Evolutionary conservation across 768 basidiomycete species (phyloP).

Genomic region (Boletus speciosus): DNA sequence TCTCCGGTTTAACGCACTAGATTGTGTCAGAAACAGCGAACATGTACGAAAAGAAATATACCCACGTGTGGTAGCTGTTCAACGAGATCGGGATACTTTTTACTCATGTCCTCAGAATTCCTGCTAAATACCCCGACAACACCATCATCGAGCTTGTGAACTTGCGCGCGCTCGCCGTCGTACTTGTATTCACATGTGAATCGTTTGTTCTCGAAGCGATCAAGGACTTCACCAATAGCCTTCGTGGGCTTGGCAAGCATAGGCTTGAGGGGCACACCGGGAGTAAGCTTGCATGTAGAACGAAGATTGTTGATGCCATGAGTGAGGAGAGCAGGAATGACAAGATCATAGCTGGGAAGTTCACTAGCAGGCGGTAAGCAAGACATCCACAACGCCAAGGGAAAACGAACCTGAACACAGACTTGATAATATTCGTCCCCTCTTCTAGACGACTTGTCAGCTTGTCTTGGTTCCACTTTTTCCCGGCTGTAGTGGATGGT

Average conservation of each 20-base stretch:
- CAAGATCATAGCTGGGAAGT: constrained; percentile 86
- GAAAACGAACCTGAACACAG: constrained; percentile 78
- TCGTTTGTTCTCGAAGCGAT: constrained; percentile 90
- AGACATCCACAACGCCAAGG: neutral
- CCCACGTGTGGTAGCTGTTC: constrained; percentile 84
- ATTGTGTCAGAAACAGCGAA: constrained; percentile 1
- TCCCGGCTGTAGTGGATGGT: constrained; percentile 46
- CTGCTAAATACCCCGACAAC: constrained; percentile 89
- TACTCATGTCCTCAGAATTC: constrained; percentile 99
- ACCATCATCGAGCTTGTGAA: constrained; percentile 82
- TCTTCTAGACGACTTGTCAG: constrained; percentile 71
- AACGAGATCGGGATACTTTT: constrained; percentile 98
- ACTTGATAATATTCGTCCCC: constrained; percentile 73
- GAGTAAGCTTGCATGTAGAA: constrained; percentile 83
- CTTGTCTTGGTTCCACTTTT: constrained; percentile 73
- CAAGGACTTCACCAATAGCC: constrained; percentile 95
- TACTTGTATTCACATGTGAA: constrained; percentile 99
- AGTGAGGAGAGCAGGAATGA: constrained; percentile 85
- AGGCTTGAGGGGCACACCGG: constrained; percentile 94
- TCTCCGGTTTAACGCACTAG: constrained; percentile 81
- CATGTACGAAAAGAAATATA: neutral
- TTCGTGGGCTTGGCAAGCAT: constrained; percentile 99
- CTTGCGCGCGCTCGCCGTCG: constrained; percentile 96
- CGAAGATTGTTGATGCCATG: constrained; percentile 68
- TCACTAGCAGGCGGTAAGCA: constrained; percentile 52